Conservation (phyloP, 495 filamentous ascomycete genomes). For the Hypoxylon crocopeplum region DNA sequence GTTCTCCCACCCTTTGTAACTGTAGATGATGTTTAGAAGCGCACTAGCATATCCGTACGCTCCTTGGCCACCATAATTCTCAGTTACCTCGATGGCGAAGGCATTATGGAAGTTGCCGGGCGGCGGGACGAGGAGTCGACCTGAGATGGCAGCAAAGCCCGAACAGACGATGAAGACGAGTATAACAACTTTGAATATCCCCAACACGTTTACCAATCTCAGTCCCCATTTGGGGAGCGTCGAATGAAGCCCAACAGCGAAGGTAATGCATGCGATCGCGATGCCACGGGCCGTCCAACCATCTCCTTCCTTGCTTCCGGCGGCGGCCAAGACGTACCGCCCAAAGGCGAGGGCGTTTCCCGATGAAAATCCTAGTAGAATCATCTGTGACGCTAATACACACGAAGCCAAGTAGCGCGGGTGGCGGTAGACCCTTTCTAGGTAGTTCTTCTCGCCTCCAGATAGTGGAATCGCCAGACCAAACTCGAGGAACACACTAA, state of each 20-base stretch:
- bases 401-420: constrained; percentile 71
- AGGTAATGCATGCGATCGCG: constrained; percentile 69
- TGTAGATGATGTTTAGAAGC: constrained; percentile 71
- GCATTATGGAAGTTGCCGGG: constrained; percentile 72
- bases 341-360: constrained; percentile 74
- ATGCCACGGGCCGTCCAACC: constrained; percentile 75
- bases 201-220: constrained; percentile 69
- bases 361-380: constrained; percentile 62
- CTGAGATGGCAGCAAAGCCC: constrained; percentile 68
- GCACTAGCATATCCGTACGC: constrained; percentile 69
- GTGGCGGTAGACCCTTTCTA: constrained; percentile 69
- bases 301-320: constrained; percentile 61
- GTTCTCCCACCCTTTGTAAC: constrained; percentile 70
- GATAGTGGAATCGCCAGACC: constrained; percentile 60
- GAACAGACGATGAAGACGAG: constrained; percentile 70
- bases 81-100: constrained; percentile 55
- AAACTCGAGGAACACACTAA: constrained; percentile 59
- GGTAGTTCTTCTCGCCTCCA: constrained; percentile 70
- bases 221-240: constrained; percentile 72
- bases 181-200: constrained; percentile 70
- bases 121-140: constrained; percentile 58
- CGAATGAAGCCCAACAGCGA: constrained; percentile 66
- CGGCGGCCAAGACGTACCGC: constrained; percentile 70
- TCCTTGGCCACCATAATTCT: constrained; percentile 57
- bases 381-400: constrained; percentile 66